Evolutionary conservation across 306 rosid species (phyloP).

Genomic region (Crotalaria pallida): DNA sequence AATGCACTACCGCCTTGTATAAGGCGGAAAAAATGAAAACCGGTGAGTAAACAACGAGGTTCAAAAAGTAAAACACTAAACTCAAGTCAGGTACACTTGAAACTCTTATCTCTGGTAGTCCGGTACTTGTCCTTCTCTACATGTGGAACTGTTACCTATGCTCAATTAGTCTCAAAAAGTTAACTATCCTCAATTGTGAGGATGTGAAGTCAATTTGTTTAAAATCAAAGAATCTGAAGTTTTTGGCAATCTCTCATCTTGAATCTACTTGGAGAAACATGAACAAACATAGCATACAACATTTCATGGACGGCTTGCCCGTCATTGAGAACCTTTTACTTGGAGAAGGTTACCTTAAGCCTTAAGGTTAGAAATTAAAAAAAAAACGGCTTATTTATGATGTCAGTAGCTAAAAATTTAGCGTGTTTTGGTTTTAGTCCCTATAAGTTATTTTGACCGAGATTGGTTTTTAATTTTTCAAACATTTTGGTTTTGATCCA

Average conservation of each 20-base stretch:
- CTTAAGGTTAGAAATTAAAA: conserved; percentile 11
- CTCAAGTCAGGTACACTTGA: not conserved
- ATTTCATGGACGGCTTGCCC: not conserved
- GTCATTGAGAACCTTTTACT: not conserved
- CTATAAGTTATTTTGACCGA: too few relatives aligned
- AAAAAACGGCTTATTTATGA: not conserved
- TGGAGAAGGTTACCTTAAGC: not conserved
- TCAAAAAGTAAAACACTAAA: too few relatives aligned
- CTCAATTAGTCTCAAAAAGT: not conserved
- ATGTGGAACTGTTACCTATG: too few relatives aligned
- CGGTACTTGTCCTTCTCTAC: not conserved
- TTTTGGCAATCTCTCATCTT: not conserved
- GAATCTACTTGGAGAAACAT: not conserved
- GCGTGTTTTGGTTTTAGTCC: too few relatives aligned
- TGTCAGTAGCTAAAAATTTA: too few relatives aligned
- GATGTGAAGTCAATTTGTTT: not conserved
- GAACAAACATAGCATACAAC: too few relatives aligned
- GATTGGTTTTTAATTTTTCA: too few relatives aligned
- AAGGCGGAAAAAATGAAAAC: too few relatives aligned
- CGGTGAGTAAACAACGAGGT: too few relatives aligned
- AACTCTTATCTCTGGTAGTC: conserved; percentile 1
- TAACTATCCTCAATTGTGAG: not conserved
- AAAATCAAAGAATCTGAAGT: not conserved
- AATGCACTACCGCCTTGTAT: too few relatives aligned
- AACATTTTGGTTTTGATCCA: too few relatives aligned